Percentiles rank a stretch among this genome's conserved stretches.
Conservation (phyloP, 345 rosid species). For the Trapa incisa region DNA sequence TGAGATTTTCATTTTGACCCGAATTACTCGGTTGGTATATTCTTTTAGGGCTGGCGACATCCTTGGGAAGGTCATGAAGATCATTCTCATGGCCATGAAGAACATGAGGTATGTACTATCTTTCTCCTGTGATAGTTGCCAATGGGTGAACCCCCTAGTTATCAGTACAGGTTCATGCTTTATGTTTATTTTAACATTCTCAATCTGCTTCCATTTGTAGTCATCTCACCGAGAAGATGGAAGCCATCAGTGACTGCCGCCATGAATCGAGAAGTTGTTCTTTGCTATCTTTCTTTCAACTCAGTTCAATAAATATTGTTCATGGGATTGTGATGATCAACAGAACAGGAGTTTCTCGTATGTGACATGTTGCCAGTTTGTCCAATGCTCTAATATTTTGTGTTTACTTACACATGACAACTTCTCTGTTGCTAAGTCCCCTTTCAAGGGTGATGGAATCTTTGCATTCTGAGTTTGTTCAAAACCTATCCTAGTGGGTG, state of each 20-base stretch:
- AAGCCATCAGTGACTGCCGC: neutral
- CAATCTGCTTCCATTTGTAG: conserved; percentile 3
- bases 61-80: conserved; percentile 98
- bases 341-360: neutral
- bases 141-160: neutral
- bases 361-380: neutral
- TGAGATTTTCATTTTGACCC: neutral
- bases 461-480: no score
- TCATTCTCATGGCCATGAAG: conserved; percentile 47
- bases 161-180: neutral
- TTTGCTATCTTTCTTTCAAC: neutral
- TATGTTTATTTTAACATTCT: neutral
- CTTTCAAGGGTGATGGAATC: no score
- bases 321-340: conserved; percentile 1
- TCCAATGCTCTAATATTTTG: neutral
- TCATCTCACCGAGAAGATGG: conserved; percentile 3
- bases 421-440: no score
- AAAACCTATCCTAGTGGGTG: no score
- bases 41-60: conserved; percentile 77
- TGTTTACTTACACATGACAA: neutral
- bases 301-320: conserved; percentile 2
- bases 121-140: neutral
- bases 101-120: conserved; percentile 40
- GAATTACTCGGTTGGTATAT: neutral
- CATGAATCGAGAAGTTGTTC: neutral